phyloP scores from a whole-genome alignment of 495 filamentous ascomycete genomes.

The Astrocystis sublimbata region DNA sequence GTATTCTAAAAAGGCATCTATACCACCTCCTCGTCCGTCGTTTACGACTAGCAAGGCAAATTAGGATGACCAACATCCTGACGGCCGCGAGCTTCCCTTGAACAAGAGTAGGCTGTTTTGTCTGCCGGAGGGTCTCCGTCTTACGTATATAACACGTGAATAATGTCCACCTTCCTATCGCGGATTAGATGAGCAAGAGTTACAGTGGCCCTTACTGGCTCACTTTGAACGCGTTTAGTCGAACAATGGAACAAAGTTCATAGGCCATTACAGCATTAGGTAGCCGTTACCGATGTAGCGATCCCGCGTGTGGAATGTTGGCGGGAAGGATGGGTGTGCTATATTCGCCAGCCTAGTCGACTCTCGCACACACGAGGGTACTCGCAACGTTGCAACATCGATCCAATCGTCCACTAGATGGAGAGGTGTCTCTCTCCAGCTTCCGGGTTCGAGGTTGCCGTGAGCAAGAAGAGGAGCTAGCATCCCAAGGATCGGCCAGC shows the following conservation, averaged over 20 bases:
- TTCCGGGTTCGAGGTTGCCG: not conserved
- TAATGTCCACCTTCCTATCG: conserved; percentile 33
- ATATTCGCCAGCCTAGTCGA: not conserved
- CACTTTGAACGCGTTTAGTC: conserved; percentile 18
- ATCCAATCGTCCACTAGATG: conserved; percentile 16
- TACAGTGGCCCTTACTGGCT: conserved; percentile 14
- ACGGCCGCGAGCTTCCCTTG: conserved; percentile 27
- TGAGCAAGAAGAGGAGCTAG: conserved; percentile 4
- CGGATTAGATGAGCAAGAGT: conserved; percentile 31
- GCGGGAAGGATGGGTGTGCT: conserved; percentile 9
- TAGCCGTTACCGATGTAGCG: conserved; percentile 18
- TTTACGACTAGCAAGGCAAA: no score
- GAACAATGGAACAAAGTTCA: conserved; percentile 25
- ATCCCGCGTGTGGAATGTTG: conserved; percentile 13
- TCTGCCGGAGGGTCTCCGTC: conserved; percentile 26
- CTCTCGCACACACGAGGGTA: conserved; percentile 1
- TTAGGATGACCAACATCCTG: no score
- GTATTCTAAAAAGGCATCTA: no score
- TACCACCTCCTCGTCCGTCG: no score
- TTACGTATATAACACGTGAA: conserved; percentile 27
- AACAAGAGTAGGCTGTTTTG: conserved; percentile 24
- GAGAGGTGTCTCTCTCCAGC: not conserved
- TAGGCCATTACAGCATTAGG: conserved; percentile 13
- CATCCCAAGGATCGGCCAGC: no score
- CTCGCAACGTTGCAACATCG: conserved; percentile 36